phyloP scores from a whole-genome alignment of 805 yeast genomes.

The Helenozyma baotianmanensis region DNA sequence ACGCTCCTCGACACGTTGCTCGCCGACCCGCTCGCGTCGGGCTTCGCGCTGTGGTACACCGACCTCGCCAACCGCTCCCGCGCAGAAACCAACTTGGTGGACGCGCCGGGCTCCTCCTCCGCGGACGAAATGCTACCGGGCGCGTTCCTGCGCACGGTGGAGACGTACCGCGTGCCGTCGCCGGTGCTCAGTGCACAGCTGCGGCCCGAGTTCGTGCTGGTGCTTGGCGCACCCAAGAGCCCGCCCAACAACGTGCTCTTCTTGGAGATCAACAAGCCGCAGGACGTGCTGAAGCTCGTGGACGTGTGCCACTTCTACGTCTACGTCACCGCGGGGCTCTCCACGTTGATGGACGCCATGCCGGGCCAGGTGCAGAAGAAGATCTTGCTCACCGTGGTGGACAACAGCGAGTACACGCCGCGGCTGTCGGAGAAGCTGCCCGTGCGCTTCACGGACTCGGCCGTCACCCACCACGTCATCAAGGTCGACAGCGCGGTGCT shows the following conservation, averaged over 20 bases:
- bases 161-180: slow-evolving; percentile 18
- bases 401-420: slow-evolving; percentile 36
- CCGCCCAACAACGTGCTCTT: slow-evolving; percentile 16
- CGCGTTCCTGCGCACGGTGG: slow-evolving; percentile 7
- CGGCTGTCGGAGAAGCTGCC: slow-evolving; percentile 27
- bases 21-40: slow-evolving; percentile 37
- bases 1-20: slow-evolving; percentile 32
- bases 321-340: slow-evolving; percentile 19
- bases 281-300: slow-evolving; percentile 9
- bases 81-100: slow-evolving; percentile 18
- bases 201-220: slow-evolving; percentile 20
- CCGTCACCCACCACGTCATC: slow-evolving; percentile 21
- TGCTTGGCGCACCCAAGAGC: slow-evolving; percentile 6
- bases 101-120: background rate
- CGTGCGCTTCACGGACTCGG: slow-evolving; percentile 14
- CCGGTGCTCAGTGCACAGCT: slow-evolving; percentile 26
- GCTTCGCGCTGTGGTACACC: slow-evolving; percentile 30
- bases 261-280: slow-evolving; percentile 18
- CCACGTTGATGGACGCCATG: slow-evolving; percentile 9
- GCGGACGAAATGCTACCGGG: slow-evolving; percentile 5
- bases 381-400: slow-evolving; percentile 32
- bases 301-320: slow-evolving; percentile 21
- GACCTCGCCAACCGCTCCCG: slow-evolving; percentile 19
- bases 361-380: slow-evolving; percentile 18
- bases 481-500: slow-evolving; percentile 28